A percentile compares a stretch with the other conserved stretches of the same genome.
Evolutionary conservation across 305 asterid genomes (phyloP).

Genomic region (Fraxinus xanthoxyloides): DNA sequence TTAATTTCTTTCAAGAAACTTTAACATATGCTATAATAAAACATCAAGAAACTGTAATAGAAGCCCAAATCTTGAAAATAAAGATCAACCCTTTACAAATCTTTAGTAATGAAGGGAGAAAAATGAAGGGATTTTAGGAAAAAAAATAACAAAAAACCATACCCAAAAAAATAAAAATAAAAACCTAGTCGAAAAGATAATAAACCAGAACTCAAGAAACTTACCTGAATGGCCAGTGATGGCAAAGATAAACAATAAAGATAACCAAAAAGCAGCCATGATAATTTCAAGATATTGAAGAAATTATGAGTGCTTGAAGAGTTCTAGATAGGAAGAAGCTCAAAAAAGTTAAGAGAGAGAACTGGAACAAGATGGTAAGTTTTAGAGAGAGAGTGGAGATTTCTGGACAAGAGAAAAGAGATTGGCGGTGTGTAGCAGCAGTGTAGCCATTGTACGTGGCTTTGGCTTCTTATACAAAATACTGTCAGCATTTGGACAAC

Average conservation of each 20-base stretch:
- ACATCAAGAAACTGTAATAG: background rate
- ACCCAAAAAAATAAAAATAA: background rate
- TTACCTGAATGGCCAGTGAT: constrained; percentile 21
- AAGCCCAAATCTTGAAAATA: background rate
- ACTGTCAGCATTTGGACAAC: constrained; percentile 28
- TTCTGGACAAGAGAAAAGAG: constrained; percentile 29
- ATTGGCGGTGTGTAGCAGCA: constrained; percentile 26
- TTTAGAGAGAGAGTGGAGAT: constrained; percentile 23
- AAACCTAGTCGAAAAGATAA: background rate
- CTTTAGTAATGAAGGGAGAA: background rate
- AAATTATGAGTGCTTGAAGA: constrained; percentile 14
- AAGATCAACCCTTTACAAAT: background rate
- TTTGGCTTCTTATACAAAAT: constrained; percentile 9
- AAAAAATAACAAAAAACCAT: background rate
- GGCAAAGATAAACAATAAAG: constrained; percentile 16
- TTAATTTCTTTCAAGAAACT: background rate
- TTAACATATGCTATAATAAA: background rate
- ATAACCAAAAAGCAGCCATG: constrained; percentile 19
- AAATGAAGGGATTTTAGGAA: background rate
- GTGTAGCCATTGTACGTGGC: background rate
- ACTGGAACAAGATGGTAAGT: background rate
- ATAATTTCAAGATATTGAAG: constrained; percentile 20
- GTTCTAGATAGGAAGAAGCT: constrained; percentile 13
- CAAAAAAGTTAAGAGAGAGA: constrained; percentile 23
- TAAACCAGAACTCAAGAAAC: background rate